A percentile compares a stretch with the other conserved stretches of the same genome.
Conservation (phyloP, 768 basidiomycete species). For the Infundibulicybe gibba region DNA sequence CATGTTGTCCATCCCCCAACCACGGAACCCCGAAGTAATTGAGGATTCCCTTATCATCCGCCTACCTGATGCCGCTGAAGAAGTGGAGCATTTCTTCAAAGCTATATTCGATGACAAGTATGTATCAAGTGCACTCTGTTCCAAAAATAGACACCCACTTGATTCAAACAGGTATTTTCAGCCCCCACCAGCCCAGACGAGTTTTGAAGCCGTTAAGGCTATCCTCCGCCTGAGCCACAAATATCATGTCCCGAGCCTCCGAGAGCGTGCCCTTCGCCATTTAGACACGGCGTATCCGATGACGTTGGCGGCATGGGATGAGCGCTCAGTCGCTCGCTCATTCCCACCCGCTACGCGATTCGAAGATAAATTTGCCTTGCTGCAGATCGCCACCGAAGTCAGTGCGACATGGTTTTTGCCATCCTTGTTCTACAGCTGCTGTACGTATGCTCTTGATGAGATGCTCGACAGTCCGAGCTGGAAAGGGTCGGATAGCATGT, state of each 20-base stretch:
- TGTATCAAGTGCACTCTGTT: neutral
- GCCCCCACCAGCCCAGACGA: conserved; percentile 12
- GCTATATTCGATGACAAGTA: conserved; percentile 13
- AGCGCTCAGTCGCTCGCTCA: conserved; percentile 6
- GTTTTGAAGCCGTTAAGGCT: conserved; percentile 8
- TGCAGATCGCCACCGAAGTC: conserved; percentile 13
- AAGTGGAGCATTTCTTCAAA: conserved; percentile 11
- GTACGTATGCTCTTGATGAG: conserved; percentile 12
- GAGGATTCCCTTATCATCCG: conserved; percentile 11
- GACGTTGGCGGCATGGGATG: conserved; percentile 11
- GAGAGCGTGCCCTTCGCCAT: conserved; percentile 12
- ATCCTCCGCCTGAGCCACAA: conserved; percentile 16
- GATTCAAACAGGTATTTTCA: conserved; percentile 10
- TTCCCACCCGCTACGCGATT: conserved; percentile 10
- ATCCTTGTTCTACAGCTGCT: conserved; percentile 14
- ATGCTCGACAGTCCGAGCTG: conserved; percentile 11
- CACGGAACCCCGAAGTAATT: conserved; percentile 6
- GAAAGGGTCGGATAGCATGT: conserved; percentile 8
- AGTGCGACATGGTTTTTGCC: conserved; percentile 14
- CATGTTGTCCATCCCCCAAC: conserved; percentile 14
- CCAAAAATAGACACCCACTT: neutral
- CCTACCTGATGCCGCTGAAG: conserved; percentile 9
- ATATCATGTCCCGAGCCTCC: conserved; percentile 13
- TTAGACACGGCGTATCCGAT: conserved; percentile 15
- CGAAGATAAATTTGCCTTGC: conserved; percentile 13